Evolutionary conservation across 768 basidiomycete genomes (phyloP).

Genomic region (Phlebiopsis gigantea): DNA sequence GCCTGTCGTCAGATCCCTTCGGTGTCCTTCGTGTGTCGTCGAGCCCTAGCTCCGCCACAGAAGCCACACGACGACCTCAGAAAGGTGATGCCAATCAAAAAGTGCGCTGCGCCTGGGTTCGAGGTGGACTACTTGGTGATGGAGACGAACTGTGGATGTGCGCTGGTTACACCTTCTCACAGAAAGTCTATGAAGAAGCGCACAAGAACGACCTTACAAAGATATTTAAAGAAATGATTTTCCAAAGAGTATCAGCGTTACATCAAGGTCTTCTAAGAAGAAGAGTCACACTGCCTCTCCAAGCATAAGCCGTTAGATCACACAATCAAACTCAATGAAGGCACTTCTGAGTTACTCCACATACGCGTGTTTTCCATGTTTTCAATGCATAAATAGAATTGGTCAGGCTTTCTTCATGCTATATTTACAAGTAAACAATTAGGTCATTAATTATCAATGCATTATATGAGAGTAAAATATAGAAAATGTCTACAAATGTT

Average conservation of each 20-base stretch:
- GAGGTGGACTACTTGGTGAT: background rate
- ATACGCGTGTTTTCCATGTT: too few species aligned
- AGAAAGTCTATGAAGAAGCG: background rate
- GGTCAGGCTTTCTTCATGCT: too few species aligned
- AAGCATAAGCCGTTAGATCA: conserved; percentile 14
- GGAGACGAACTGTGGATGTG: background rate
- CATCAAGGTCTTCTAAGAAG: conserved; percentile 20
- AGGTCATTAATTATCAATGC: too few species aligned
- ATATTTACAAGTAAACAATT: too few species aligned
- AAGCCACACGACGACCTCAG: background rate
- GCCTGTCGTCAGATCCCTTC: too few species aligned
- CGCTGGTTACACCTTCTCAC: background rate
- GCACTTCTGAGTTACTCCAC: too few species aligned
- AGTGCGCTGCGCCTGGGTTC: background rate
- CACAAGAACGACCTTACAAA: background rate
- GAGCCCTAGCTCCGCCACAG: too few species aligned
- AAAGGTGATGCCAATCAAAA: background rate
- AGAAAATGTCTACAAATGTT: too few species aligned
- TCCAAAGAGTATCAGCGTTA: conserved; percentile 11
- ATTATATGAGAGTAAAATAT: too few species aligned
- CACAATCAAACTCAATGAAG: conserved; percentile 15
- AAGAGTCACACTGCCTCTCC: conserved; percentile 18
- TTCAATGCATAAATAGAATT: too few species aligned
- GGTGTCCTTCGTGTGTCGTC: too few species aligned
- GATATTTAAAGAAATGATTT: conserved; percentile 13